Evolutionary conservation across 805 yeast genomes (phyloP).

Genomic region (Candida sithepensis): DNA sequence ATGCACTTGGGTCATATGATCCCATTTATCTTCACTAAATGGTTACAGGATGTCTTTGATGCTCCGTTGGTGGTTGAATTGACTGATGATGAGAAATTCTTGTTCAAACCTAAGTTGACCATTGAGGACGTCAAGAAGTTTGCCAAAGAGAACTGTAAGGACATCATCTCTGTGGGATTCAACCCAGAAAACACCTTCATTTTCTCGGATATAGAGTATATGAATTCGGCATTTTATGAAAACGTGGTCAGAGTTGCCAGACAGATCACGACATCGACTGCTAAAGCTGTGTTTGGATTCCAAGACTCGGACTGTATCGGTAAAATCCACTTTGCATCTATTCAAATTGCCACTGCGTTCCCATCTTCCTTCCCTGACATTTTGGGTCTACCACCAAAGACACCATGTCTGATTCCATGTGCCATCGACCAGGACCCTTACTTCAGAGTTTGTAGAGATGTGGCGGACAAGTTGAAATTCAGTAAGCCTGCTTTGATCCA

Average conservation of each 20-base stretch:
- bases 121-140: constrained; percentile 83
- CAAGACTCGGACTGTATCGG: constrained; percentile 94
- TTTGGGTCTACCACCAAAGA: constrained; percentile 78
- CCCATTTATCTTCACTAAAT: constrained; percentile 92
- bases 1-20: constrained; percentile 97
- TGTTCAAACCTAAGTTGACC: constrained; percentile 87
- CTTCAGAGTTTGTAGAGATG: constrained; percentile 96
- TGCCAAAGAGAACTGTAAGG: constrained; percentile 82
- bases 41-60: constrained; percentile 98
- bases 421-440: constrained; percentile 99
- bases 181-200: constrained; percentile 93
- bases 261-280: constrained; percentile 95
- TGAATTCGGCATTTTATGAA: constrained; percentile 93
- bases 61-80: constrained; percentile 90
- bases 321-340: constrained; percentile 88
- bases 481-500: constrained; percentile 90
- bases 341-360: constrained; percentile 94
- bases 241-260: constrained; percentile 89
- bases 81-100: constrained; percentile 95
- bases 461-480: constrained; percentile 87
- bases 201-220: constrained; percentile 86
- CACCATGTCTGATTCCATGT: constrained; percentile 97
- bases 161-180: constrained; percentile 91
- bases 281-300: constrained; percentile 95
- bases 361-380: constrained; percentile 95